Percentiles rank a stretch among this genome's conserved stretches.
Conservation (phyloP, 2,329 filamentous ascomycete species). For the Coleophoma cylindrospora region DNA sequence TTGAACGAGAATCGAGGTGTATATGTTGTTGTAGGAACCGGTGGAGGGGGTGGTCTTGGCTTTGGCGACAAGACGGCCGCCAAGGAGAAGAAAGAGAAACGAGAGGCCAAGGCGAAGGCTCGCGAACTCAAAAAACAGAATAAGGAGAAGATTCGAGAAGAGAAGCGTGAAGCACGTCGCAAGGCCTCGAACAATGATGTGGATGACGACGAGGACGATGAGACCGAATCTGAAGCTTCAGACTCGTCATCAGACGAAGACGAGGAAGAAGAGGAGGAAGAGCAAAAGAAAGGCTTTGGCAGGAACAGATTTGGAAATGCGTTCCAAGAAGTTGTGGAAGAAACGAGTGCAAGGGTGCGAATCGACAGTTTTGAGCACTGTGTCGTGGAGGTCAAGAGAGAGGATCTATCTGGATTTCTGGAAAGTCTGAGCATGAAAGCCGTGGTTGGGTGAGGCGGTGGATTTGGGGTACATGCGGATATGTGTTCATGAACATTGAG, state of each 20-base stretch:
- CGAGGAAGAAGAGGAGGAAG: conserved; percentile 49
- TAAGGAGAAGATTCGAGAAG: conserved; percentile 54
- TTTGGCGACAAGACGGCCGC: conserved; percentile 63
- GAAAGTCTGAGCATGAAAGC: conserved; percentile 89
- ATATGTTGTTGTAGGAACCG: conserved; percentile 90
- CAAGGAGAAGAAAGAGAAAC: conserved; percentile 58
- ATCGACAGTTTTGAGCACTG: conserved; percentile 98
- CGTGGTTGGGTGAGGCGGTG: conserved; percentile 56
- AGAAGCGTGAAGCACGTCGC: conserved; percentile 54
- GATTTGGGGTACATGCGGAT: not conserved
- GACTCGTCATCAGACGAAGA: conserved; percentile 39
- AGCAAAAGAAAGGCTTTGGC: conserved; percentile 61
- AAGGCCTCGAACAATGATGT: conserved; percentile 38
- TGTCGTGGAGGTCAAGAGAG: conserved; percentile 96
- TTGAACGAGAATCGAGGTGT: conserved; percentile 82
- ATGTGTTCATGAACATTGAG: conserved; percentile 14
- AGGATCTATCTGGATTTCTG: conserved; percentile 85
- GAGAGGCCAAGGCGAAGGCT: conserved; percentile 56
- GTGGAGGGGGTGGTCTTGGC: conserved; percentile 61
- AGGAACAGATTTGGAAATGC: conserved; percentile 89
- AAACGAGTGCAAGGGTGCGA: conserved; percentile 83
- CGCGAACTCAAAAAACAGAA: conserved; percentile 52
- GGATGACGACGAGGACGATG: conserved; percentile 44
- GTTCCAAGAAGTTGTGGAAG: conserved; percentile 89
- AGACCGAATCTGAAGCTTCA: conserved; percentile 44